These are phyloP conservation scores for Pelargonium myrrhifolium DNA, from an alignment of 441 rosid genomes.

Conservation along the genomic window DNA sequence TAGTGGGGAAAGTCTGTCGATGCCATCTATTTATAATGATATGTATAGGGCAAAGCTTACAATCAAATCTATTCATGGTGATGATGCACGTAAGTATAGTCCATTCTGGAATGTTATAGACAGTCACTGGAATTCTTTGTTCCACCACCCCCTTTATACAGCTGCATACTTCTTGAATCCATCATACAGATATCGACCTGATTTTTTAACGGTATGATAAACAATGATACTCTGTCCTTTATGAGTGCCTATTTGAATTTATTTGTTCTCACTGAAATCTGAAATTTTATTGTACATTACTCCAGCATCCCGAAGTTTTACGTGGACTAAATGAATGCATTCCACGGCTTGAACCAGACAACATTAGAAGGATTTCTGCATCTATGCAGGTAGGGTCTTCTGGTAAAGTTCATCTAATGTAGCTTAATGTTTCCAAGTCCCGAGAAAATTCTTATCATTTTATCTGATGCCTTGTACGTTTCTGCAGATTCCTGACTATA, in stretches of 20 bases:
- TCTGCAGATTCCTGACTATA: constrained; percentile 62
- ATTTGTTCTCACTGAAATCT: neutral
- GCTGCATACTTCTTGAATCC: constrained; percentile 95
- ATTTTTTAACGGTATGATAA: constrained; percentile 57
- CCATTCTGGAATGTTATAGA: constrained; percentile 82
- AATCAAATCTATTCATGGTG: constrained; percentile 57
- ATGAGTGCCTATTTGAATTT: constrained; percentile 10
- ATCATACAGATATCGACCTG: constrained; percentile 62
- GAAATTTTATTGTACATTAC: constrained; percentile 10
- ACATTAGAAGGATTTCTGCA: constrained; percentile 57
- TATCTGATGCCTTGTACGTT: neutral
- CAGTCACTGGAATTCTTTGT: constrained; percentile 58
- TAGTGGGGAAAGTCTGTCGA: constrained; percentile 42
- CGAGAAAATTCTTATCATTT: constrained; percentile 5
- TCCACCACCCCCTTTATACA: constrained; percentile 75
- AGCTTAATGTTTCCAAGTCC: constrained; percentile 6
- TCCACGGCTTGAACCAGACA: constrained; percentile 69
- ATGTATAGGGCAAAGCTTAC: constrained; percentile 63
- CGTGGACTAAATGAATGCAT: constrained; percentile 89
- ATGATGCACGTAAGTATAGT: constrained; percentile 61
- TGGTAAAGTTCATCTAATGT: constrained; percentile 5
- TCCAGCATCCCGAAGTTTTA: constrained; percentile 66
- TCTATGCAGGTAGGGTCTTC: constrained; percentile 62
- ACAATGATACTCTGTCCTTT: constrained; percentile 7
- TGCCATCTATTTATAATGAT: constrained; percentile 61